phyloP scores from a whole-genome alignment of 148 eudicot species.

The Chenopodium album region DNA sequence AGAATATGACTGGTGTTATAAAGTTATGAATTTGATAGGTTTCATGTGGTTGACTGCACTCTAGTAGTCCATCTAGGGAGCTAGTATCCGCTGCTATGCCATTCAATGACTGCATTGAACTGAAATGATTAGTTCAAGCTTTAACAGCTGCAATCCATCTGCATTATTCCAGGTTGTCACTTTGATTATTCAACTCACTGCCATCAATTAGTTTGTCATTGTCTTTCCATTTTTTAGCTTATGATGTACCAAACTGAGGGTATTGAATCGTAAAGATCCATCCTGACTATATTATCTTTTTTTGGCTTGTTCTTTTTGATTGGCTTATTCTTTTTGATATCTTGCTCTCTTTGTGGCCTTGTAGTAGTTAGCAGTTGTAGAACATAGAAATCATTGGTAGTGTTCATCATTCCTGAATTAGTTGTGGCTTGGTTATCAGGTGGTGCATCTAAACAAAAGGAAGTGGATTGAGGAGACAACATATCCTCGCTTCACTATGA shows the following conservation, averaged over 20 bases:
- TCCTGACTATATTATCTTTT: neutral
- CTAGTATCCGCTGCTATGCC: neutral
- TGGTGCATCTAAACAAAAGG: constrained; percentile 81
- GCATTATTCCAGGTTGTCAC: neutral
- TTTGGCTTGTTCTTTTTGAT: neutral
- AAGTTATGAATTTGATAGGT: neutral
- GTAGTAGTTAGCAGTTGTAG: neutral
- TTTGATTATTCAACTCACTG: neutral
- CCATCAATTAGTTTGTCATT: neutral
- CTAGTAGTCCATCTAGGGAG: neutral
- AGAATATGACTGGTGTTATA: neutral
- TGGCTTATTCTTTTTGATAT: neutral
- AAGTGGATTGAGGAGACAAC: constrained; percentile 97
- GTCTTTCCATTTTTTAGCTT: neutral
- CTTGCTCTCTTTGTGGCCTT: neutral
- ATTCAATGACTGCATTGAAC: neutral
- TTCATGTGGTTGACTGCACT: neutral
- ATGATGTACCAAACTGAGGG: neutral
- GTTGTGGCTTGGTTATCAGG: constrained; percentile 42
- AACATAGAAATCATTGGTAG: neutral
- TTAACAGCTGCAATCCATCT: neutral
- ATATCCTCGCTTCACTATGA: constrained; percentile 96
- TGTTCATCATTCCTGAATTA: constrained; percentile 8
- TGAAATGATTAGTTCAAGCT: neutral
- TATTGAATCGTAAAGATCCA: neutral